A percentile compares a stretch with the other conserved stretches of the same genome.
Conservation (phyloP, 768 basidiomycete genomes). For the Chalciporus pseudorubinellus region DNA sequence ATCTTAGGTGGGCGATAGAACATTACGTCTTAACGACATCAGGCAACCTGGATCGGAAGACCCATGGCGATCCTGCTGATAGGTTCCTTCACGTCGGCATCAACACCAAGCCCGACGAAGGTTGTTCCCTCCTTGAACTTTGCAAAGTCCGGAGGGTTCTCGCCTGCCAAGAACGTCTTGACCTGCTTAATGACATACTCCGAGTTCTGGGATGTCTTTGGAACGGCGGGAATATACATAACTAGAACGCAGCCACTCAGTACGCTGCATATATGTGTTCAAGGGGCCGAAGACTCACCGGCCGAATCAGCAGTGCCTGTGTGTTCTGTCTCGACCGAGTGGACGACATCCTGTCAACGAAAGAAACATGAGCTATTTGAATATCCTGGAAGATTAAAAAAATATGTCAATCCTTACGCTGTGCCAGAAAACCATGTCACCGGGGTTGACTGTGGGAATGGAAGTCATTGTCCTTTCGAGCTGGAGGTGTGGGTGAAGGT, state of each 20-base stretch:
- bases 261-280: background rate
- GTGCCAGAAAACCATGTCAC: constrained; percentile 81
- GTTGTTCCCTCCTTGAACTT: constrained; percentile 40
- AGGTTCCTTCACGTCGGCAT: constrained; percentile 36
- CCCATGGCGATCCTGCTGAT: constrained; percentile 45
- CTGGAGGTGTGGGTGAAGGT: constrained; percentile 64
- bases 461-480: constrained; percentile 66
- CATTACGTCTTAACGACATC: background rate
- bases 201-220: constrained; percentile 58
- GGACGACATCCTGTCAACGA: constrained; percentile 45
- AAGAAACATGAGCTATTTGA: constrained; percentile 6
- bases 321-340: constrained; percentile 51
- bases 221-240: constrained; percentile 78
- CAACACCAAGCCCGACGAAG: constrained; percentile 39
- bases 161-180: constrained; percentile 54
- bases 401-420: constrained; percentile 37
- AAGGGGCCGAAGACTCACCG: constrained; percentile 33
- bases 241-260: constrained; percentile 38
- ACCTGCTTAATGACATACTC: constrained; percentile 62
- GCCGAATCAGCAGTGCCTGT: constrained; percentile 54
- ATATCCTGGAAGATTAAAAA: background rate
- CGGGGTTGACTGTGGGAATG: constrained; percentile 67
- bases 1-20: too few species aligned
- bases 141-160: constrained; percentile 73
- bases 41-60: constrained; percentile 24